phyloP scores from a whole-genome alignment of 2,329 filamentous ascomycete species.

The Pseudogymnoascus sp. region DNA sequence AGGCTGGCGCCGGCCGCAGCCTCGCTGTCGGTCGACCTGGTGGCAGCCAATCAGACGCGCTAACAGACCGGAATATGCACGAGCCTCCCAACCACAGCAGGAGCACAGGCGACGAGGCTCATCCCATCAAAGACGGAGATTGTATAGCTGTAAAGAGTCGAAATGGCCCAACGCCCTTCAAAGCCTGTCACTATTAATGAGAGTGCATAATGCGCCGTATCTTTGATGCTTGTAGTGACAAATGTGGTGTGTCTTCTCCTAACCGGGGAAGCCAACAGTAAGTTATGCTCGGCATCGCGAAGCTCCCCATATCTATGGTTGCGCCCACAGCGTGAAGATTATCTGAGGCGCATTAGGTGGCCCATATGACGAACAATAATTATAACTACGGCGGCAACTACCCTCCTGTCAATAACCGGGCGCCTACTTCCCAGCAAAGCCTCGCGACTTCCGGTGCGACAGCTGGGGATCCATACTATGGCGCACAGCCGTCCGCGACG shows the following conservation, averaged over 20 bases:
- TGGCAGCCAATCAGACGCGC: not conserved
- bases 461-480: slow-evolving; percentile 1
- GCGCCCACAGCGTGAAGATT: not conserved
- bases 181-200: not conserved
- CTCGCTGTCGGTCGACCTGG: not conserved
- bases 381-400: not conserved
- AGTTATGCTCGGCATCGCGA: not conserved
- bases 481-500: not conserved
- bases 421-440: not conserved
- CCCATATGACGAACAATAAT: slow-evolving; percentile 5
- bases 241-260: not conserved
- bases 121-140: not conserved
- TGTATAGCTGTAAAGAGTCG: not conserved
- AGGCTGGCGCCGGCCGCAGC: not conserved
- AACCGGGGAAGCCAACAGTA: not conserved
- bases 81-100: not conserved
- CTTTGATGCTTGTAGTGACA: not conserved
- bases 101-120: not conserved
- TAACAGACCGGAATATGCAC: not conserved
- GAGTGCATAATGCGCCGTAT: not conserved
- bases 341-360: not conserved
- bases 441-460: not conserved
- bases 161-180: not conserved
- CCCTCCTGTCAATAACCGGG: slow-evolving; percentile 3
- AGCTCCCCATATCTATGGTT: not conserved